Evolutionary conservation across 2,329 filamentous ascomycete species (phyloP).

Genomic region (Pestalotiopsis sp.): DNA sequence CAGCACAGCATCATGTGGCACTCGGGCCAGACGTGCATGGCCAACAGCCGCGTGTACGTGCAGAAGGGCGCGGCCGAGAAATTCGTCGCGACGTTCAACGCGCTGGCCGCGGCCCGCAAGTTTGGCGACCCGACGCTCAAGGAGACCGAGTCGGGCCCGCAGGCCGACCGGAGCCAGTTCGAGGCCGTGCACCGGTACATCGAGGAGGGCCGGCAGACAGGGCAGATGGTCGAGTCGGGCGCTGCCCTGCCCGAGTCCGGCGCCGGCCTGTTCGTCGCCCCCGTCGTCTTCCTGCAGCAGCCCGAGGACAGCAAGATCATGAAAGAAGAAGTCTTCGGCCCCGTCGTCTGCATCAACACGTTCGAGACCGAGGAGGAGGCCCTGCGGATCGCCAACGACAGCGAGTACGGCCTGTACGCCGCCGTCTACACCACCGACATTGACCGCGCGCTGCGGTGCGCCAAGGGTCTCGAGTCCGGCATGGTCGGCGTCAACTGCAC

Average conservation of each 20-base stretch:
- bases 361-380: constrained; percentile 62
- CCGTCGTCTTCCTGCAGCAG: constrained; percentile 47
- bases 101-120: constrained; percentile 42
- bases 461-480: constrained; percentile 59
- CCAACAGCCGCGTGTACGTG: constrained; percentile 61
- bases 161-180: constrained; percentile 53
- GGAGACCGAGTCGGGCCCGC: constrained; percentile 44
- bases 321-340: constrained; percentile 66
- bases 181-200: constrained; percentile 48
- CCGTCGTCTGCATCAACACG: constrained; percentile 60
- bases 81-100: constrained; percentile 63
- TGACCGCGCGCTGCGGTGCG: constrained; percentile 43
- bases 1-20: constrained; percentile 50
- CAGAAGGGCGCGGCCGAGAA: constrained; percentile 51
- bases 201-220: constrained; percentile 43
- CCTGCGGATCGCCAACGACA: constrained; percentile 56
- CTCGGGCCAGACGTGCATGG: constrained; percentile 63
- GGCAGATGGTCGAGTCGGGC: constrained; percentile 25
- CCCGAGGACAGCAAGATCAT: constrained; percentile 49
- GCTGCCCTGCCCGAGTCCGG: constrained; percentile 20
- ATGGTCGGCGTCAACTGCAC: constrained; percentile 62
- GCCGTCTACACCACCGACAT: constrained; percentile 58
- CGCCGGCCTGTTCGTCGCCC: constrained; percentile 43
- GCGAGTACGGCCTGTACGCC: constrained; percentile 58
- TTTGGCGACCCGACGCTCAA: constrained; percentile 37